Conservation (phyloP, 352 stramenopile species). For the Pythium pyrilobum region DNA sequence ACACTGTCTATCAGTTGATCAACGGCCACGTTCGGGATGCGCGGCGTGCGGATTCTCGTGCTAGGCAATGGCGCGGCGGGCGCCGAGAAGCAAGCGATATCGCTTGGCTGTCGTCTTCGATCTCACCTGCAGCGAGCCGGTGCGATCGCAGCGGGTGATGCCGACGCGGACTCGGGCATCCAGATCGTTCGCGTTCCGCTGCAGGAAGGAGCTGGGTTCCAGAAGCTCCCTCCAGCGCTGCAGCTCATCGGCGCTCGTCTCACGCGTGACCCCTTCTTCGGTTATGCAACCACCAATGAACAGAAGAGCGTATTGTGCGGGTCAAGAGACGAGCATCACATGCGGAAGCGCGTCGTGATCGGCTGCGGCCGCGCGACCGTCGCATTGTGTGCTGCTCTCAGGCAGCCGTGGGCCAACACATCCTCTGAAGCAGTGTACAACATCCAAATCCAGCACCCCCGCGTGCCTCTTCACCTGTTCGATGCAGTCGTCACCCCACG, state of each 20-base stretch:
- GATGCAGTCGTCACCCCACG: conserved; percentile 53
- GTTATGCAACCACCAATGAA: conserved; percentile 24
- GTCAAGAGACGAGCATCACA: background rate
- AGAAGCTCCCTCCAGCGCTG: conserved; percentile 33
- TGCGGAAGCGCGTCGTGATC: conserved; percentile 39
- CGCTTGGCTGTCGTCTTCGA: conserved; percentile 34
- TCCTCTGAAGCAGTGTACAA: conserved; percentile 32
- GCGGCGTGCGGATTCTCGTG: conserved; percentile 39
- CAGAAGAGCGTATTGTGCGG: conserved; percentile 1
- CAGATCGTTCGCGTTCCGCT: conserved; percentile 34
- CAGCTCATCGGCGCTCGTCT: conserved; percentile 34
- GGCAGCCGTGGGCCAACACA: conserved; percentile 14
- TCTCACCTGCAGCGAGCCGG: conserved; percentile 7
- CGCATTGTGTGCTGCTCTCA: conserved; percentile 51
- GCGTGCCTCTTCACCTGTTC: conserved; percentile 44
- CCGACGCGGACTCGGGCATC: background rate
- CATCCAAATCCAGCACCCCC: conserved; percentile 77
- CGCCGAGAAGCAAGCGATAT: conserved; percentile 72
- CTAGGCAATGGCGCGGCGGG: conserved; percentile 66
- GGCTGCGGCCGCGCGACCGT: conserved; percentile 66
- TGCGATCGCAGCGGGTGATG: background rate
- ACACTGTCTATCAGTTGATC: background rate
- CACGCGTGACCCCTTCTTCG: conserved; percentile 39
- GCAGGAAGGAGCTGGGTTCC: conserved; percentile 11
- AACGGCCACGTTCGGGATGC: background rate